Evolutionary conservation across 768 basidiomycete species (phyloP).

Genomic region (Leccinellum luteum): DNA sequence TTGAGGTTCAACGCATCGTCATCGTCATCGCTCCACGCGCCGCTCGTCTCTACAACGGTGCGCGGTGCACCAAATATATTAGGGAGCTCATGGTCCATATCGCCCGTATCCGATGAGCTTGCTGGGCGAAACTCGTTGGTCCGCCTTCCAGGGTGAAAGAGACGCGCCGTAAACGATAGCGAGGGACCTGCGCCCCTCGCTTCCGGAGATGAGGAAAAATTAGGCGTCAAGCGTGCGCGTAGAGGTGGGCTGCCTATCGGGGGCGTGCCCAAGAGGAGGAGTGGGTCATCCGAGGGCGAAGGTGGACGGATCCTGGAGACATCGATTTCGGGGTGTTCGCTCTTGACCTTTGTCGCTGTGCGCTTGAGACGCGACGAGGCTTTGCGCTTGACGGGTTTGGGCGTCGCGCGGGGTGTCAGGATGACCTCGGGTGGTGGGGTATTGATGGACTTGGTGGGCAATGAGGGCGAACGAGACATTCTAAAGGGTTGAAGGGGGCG

Average conservation of each 20-base stretch:
- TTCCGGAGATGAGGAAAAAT: slow-evolving; percentile 32
- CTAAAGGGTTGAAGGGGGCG: slow-evolving; percentile 14
- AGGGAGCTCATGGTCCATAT: slow-evolving; percentile 13
- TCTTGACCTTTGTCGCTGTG: slow-evolving; percentile 43
- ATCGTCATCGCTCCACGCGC: slow-evolving; percentile 29
- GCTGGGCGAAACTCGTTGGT: neutral
- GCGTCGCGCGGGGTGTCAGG: slow-evolving; percentile 33
- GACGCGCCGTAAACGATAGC: slow-evolving; percentile 19
- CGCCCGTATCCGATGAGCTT: slow-evolving; percentile 1
- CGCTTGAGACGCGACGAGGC: slow-evolving; percentile 23
- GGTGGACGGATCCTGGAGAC: slow-evolving; percentile 60
- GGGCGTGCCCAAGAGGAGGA: slow-evolving; percentile 52
- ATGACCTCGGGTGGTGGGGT: slow-evolving; percentile 67
- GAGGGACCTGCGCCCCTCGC: neutral
- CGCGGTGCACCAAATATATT: slow-evolving; percentile 10
- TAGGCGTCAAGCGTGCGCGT: slow-evolving; percentile 37
- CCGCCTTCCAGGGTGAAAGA: slow-evolving; percentile 11
- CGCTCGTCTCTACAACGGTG: neutral
- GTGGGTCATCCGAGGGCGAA: slow-evolving; percentile 74
- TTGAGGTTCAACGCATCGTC: slow-evolving; percentile 34
- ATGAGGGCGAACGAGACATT: slow-evolving; percentile 39
- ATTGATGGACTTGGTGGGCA: slow-evolving; percentile 35
- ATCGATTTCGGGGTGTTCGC: slow-evolving; percentile 64
- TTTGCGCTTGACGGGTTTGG: slow-evolving; percentile 42
- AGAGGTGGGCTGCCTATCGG: slow-evolving; percentile 25